Evolutionary conservation across 129 eudicot species (phyloP).

Genomic region (Daucus carota): DNA sequence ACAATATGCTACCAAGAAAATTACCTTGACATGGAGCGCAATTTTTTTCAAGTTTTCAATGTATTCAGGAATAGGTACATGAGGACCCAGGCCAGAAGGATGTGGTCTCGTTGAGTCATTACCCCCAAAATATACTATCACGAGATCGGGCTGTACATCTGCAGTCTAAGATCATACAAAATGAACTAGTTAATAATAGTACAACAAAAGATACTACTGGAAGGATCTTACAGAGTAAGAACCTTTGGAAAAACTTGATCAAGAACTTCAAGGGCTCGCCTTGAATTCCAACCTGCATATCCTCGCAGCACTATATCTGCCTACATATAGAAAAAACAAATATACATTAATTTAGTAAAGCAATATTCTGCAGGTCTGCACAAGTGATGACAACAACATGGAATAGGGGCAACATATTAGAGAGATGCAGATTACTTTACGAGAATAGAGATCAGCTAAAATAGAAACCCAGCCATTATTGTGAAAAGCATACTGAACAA

Average conservation of each 20-base stretch:
- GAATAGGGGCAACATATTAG: no score
- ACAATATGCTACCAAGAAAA: not conserved
- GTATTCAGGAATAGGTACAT: conserved; percentile 70
- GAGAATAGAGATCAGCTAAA: conserved; percentile 44
- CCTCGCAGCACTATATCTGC: conserved; percentile 70
- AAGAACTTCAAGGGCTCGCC: conserved; percentile 52
- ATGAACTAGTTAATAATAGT: not conserved
- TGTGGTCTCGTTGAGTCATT: conserved; percentile 55
- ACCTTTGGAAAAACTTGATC: conserved; percentile 65
- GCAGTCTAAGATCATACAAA: conserved; percentile 32
- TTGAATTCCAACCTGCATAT: conserved; percentile 67
- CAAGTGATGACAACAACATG: no score
- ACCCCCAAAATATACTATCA: conserved; percentile 69
- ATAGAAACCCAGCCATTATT: conserved; percentile 48
- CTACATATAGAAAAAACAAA: conserved; percentile 31
- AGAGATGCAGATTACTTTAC: conserved; percentile 17
- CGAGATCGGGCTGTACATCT: conserved; percentile 50
- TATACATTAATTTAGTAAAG: no score
- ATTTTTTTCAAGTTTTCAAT: conserved; percentile 67
- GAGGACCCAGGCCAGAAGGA: conserved; percentile 50
- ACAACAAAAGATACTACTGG: not conserved
- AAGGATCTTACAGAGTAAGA: not conserved
- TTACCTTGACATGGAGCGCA: conserved; percentile 58
- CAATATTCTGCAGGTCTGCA: no score
- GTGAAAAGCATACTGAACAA: conserved; percentile 37